phyloP scores from a whole-genome alignment of 768 basidiomycete genomes.

The Termitomyces sp. region DNA sequence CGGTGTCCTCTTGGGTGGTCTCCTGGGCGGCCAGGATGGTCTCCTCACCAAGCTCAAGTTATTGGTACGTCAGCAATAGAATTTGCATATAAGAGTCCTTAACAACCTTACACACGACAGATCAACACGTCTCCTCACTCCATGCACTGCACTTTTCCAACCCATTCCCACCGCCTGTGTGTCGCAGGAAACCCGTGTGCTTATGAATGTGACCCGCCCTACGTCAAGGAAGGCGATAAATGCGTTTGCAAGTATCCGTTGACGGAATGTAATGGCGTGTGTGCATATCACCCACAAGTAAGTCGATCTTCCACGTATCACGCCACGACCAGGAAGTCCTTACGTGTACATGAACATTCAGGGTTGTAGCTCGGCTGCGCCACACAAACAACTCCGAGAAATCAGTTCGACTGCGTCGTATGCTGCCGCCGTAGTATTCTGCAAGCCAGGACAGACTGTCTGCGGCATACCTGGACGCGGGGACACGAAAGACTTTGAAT shows the following conservation, averaged over 20 bases:
- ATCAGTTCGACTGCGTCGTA: constrained; percentile 21
- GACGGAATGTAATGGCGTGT: constrained; percentile 38
- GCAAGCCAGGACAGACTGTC: constrained; percentile 26
- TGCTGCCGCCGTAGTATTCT: constrained; percentile 26
- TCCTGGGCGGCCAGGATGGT: constrained; percentile 15
- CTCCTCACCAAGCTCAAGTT: constrained; percentile 13
- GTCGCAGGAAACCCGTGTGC: constrained; percentile 11
- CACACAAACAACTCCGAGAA: constrained; percentile 17
- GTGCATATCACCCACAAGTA: constrained; percentile 28
- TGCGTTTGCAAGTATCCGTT: constrained; percentile 36
- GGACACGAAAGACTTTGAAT: constrained; percentile 30
- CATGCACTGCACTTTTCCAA: constrained; percentile 12
- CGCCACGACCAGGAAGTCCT: background rate
- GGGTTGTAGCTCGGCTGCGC: constrained; percentile 37
- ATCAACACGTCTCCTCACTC: constrained; percentile 15
- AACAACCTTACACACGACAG: background rate
- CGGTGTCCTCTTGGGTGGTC: constrained; percentile 8
- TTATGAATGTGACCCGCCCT: constrained; percentile 15
- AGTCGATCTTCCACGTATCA: constrained; percentile 14
- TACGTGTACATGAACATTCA: constrained; percentile 13
- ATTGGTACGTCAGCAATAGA: constrained; percentile 6
- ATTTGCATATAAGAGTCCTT: background rate
- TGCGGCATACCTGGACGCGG: constrained; percentile 34
- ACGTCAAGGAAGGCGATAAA: constrained; percentile 12
- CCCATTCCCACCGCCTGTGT: constrained; percentile 13